phyloP scores from a whole-genome alignment of 1,284 basidiomycete genomes.

The Cryptococcus wingfieldii region DNA sequence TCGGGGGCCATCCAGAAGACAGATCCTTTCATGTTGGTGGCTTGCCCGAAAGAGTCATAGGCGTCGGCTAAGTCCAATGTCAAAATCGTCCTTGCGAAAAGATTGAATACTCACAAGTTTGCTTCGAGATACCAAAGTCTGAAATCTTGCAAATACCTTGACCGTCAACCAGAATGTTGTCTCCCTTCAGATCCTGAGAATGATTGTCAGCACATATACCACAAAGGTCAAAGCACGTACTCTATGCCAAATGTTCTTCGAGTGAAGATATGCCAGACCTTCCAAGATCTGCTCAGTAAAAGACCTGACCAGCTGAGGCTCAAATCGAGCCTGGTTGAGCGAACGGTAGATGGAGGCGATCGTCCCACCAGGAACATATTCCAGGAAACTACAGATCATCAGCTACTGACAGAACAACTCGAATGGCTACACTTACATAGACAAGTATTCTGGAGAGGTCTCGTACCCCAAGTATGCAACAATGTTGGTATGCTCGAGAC shows the following conservation, averaged over 20 bases:
- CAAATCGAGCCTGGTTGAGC: conserved; percentile 65
- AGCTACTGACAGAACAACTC: background rate
- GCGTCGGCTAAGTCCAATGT: conserved; percentile 58
- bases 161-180: conserved; percentile 95
- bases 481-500: conserved; percentile 94
- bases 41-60: conserved; percentile 66
- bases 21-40: conserved; percentile 90
- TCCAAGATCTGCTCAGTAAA: conserved; percentile 89
- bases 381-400: conserved; percentile 67
- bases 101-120: conserved; percentile 50
- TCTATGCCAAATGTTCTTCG: conserved; percentile 84
- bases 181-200: conserved; percentile 88
- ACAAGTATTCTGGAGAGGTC: conserved; percentile 80
- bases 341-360: conserved; percentile 88
- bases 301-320: conserved; percentile 85
- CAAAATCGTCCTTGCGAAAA: background rate
- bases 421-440: conserved; percentile 64
- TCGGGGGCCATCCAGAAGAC: conserved; percentile 99
- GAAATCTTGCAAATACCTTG: conserved; percentile 95
- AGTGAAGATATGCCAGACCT: conserved; percentile 90
- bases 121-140: conserved; percentile 88
- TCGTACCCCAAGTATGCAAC: conserved; percentile 97
- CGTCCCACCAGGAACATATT: conserved; percentile 97
- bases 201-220: background rate
- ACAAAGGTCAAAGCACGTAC: conserved; percentile 49